phyloP scores from a whole-genome alignment of 78 protist species.

The Cavenderia fasciculata region DNA sequence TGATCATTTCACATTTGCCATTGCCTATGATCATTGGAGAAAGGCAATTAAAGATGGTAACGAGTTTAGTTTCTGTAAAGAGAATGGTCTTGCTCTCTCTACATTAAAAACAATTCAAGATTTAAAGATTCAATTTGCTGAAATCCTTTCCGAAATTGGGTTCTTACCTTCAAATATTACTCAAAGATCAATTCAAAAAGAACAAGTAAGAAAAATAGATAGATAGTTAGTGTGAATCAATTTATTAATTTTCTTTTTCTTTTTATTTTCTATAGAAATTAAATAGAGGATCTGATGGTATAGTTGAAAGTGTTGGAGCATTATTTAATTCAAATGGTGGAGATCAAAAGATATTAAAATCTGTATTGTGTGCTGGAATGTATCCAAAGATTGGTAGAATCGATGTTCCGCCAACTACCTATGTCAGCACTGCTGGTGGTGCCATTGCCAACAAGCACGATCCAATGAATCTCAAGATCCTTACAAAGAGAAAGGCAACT shows the following conservation, averaged over 20 bases:
- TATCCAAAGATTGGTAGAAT: slow-evolving; percentile 72
- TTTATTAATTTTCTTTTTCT: not conserved
- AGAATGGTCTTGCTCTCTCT: slow-evolving; percentile 52
- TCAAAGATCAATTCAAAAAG: not conserved
- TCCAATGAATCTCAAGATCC: slow-evolving; percentile 6
- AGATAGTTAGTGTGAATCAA: not conserved
- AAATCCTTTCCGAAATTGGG: slow-evolving; percentile 68
- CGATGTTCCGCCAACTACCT: slow-evolving; percentile 52
- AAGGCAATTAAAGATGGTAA: slow-evolving; percentile 27
- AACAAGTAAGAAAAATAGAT: slow-evolving; percentile 9
- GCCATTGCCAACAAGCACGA: slow-evolving; percentile 87
- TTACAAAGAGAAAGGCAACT: slow-evolving; percentile 4
- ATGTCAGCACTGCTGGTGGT: slow-evolving; percentile 68
- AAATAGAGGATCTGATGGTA: slow-evolving; percentile 27
- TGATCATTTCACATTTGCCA: slow-evolving; percentile 83
- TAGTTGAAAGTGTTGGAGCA: slow-evolving; percentile 31
- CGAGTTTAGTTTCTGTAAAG: slow-evolving; percentile 41
- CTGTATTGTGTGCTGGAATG: slow-evolving; percentile 68
- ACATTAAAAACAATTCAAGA: slow-evolving; percentile 71
- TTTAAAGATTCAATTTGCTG: slow-evolving; percentile 75
- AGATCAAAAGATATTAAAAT: slow-evolving; percentile 14
- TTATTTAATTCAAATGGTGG: slow-evolving; percentile 48
- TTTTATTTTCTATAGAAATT: not conserved
- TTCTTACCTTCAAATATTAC: slow-evolving; percentile 26
- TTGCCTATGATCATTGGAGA: slow-evolving; percentile 79